Evolutionary conservation across 768 basidiomycete species (phyloP), one percentile per base, ranked within the genome.

Genomic region (Panus rudis): DNA sequence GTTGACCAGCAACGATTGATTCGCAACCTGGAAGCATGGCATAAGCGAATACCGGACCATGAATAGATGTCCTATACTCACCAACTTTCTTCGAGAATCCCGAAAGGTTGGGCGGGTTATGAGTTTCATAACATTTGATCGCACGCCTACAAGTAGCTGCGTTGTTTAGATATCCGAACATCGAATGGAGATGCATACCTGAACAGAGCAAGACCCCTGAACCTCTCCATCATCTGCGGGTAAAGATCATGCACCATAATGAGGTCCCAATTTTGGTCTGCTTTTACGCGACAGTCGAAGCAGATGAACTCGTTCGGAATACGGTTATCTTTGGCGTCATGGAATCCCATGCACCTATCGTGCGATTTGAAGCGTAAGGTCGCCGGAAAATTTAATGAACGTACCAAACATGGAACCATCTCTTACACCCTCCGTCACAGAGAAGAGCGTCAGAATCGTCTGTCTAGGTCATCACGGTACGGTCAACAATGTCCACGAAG

Each of bases 321-420:
- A 11, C 79, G 73, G 20, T 56, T 49, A 50, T 87, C 86, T 19
- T 69, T 56, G 3, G 59, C 60, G 4, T 75, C 73, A 53, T 89
- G 83, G 59, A 75, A 90, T 22, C 79, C 79, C 70, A 79, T 76
- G 53, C 78, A 81, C 78, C 78, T 80, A 35, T 30, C 28, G n/a
- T n/a, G 28, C 28, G 10, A 10, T 10, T 10, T 30, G 28, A 30
- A n/a, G 28, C n/a, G 10, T 30, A n/a, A 17, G 40, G 21, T 22
- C 10, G 31, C 12, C 10, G 31, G 39, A 16, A 25, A n/a, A 22
- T 42, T 19, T 21, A 43, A 12, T 25, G 23, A 3, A 23, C 75
- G 42, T 42, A 87, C 87, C 87, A 91, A 32, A 79, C 52, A 58
- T 91, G 88, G 56, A 75, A 82, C 85, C 85, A 88, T 45, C 66